A percentile compares a stretch with the other conserved stretches of the same genome.
These are phyloP conservation scores for Aphanomyces astaci DNA, from an alignment of 352 stramenopile species.

Conservation along the genomic window DNA sequence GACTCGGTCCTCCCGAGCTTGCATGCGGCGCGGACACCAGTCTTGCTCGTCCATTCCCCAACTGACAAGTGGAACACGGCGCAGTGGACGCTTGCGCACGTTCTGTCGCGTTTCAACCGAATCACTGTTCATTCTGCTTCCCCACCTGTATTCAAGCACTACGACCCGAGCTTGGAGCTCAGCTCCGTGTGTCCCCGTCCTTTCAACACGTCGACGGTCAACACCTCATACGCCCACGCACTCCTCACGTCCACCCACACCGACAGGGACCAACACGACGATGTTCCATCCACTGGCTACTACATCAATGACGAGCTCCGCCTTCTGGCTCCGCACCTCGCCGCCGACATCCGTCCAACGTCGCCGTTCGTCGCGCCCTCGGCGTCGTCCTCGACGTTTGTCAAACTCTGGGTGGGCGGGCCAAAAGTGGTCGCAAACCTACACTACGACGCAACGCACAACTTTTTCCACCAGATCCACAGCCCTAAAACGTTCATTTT, in stretches of 20 bases:
- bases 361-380: background rate
- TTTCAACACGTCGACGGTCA: background rate
- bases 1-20: background rate
- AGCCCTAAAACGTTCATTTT: constrained; percentile 21
- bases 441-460: constrained; percentile 27
- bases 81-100: constrained; percentile 12
- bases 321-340: background rate
- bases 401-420: constrained; percentile 24
- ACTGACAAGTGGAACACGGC: constrained; percentile 14
- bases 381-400: background rate
- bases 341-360: background rate
- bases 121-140: background rate
- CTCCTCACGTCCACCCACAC: background rate
- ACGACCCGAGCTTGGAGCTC: constrained; percentile 19
- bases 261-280: background rate
- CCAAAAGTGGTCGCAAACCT: constrained; percentile 7
- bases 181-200: background rate
- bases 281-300: background rate
- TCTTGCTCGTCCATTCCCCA: background rate
- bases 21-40: background rate
- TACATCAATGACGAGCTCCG: constrained; percentile 19
- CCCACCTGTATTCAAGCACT: constrained; percentile 8
- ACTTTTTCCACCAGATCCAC: constrained; percentile 22
- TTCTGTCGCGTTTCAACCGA: background rate
- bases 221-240: background rate